Percentiles rank a stretch among this genome's conserved stretches.
These are phyloP conservation scores for Mycena galericulata DNA, from an alignment of 768 basidiomycete species.

Conservation along the genomic window DNA sequence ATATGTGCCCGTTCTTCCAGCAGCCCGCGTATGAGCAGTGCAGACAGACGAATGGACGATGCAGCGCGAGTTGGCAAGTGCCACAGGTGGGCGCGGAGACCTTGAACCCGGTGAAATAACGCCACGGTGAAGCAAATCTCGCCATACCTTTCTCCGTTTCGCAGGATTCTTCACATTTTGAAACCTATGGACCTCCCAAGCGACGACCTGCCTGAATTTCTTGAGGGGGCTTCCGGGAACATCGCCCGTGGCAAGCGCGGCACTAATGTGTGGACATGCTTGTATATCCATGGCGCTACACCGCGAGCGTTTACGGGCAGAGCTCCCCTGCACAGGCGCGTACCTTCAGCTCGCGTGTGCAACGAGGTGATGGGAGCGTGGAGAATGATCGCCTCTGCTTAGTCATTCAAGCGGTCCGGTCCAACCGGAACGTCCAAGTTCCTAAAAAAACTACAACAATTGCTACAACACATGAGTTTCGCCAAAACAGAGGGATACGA, in stretches of 20 bases:
- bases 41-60: conserved; percentile 32
- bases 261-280: conserved; percentile 25
- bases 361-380: too few relatives aligned
- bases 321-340: too few relatives aligned
- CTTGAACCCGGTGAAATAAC: background rate
- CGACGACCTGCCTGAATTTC: conserved; percentile 25
- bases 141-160: conserved; percentile 19
- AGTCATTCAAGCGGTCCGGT: too few relatives aligned
- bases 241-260: conserved; percentile 13
- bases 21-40: conserved; percentile 33
- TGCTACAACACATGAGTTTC: too few relatives aligned
- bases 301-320: background rate
- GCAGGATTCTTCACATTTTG: conserved; percentile 30
- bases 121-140: too few relatives aligned
- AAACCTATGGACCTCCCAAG: conserved; percentile 23
- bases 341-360: too few relatives aligned
- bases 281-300: background rate
- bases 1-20: conserved; percentile 30
- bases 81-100: conserved; percentile 21
- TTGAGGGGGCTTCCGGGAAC: background rate
- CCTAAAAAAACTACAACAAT: too few relatives aligned
- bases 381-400: too few relatives aligned
- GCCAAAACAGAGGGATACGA: too few relatives aligned
- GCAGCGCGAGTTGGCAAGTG: conserved; percentile 23
- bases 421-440: too few relatives aligned